Evolutionary conservation across 1,139 yeast species (phyloP).

Genomic region (Hansenula lynferdii): DNA sequence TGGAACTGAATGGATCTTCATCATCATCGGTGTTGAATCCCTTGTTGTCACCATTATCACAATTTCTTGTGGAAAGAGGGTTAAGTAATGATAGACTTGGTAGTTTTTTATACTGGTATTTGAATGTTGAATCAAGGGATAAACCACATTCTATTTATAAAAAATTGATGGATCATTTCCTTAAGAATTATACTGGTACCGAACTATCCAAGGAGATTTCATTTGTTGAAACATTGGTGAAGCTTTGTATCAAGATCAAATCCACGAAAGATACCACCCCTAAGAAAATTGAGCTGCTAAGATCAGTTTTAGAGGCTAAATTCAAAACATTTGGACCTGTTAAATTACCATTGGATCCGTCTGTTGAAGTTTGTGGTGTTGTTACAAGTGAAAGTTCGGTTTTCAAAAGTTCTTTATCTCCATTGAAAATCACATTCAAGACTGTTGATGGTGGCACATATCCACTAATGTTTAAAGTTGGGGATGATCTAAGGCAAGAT

Average conservation of each 20-base stretch:
- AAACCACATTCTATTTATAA: conserved; percentile 36
- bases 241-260: conserved; percentile 39
- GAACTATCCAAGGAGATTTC: conserved; percentile 37
- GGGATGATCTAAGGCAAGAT: conserved; percentile 95
- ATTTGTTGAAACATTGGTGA: conserved; percentile 36
- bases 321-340: conserved; percentile 25
- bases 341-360: conserved; percentile 32
- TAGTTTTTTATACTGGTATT: conserved; percentile 86
- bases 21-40: conserved; percentile 11
- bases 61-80: conserved; percentile 72
- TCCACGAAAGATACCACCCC: conserved; percentile 50
- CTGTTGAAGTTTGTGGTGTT: conserved; percentile 59
- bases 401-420: conserved; percentile 86
- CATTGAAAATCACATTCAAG: conserved; percentile 75
- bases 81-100: conserved; percentile 64
- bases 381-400: conserved; percentile 79
- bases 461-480: conserved; percentile 88
- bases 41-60: conserved; percentile 59
- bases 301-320: conserved; percentile 28
- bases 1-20: conserved; percentile 26
- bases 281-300: conserved; percentile 45
- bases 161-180: conserved; percentile 29
- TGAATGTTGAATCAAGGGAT: conserved; percentile 82
- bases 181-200: conserved; percentile 24
- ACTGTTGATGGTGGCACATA: conserved; percentile 56